Conservation (phyloP, 768 basidiomycete species). For the Boletus sp. region DNA sequence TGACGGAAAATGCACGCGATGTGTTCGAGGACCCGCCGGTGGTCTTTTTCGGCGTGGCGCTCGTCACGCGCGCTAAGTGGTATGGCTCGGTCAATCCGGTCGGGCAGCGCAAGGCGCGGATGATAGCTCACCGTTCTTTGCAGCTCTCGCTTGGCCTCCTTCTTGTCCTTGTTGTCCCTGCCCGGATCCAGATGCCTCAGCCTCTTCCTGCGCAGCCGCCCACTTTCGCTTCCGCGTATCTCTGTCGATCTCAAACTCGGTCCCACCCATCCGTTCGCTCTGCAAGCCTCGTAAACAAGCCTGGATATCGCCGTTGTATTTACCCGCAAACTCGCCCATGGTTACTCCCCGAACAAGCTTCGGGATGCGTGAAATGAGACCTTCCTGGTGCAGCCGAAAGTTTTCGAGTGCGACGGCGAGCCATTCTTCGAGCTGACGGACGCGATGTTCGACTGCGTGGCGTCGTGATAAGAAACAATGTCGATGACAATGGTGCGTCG, state of each 20-base stretch:
- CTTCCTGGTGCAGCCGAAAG: conserved; percentile 73
- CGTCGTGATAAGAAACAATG: neutral
- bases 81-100: neutral
- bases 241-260: conserved; percentile 58
- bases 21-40: conserved; percentile 42
- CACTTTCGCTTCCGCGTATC: conserved; percentile 75
- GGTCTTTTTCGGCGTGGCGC: conserved; percentile 52
- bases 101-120: neutral
- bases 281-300: conserved; percentile 66
- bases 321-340: conserved; percentile 74
- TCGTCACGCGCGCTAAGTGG: conserved; percentile 41
- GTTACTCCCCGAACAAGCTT: conserved; percentile 68
- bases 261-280: conserved; percentile 55
- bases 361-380: conserved; percentile 69
- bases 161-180: neutral
- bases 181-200: conserved; percentile 38
- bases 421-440: conserved; percentile 71
- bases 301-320: conserved; percentile 74
- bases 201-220: conserved; percentile 60
- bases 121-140: conserved; percentile 52
- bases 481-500: neutral
- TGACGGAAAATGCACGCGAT: conserved; percentile 37
- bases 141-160: conserved; percentile 35
- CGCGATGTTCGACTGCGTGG: conserved; percentile 64
- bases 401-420: conserved; percentile 69